Percentiles rank a stretch among this genome's conserved stretches.
These are phyloP conservation scores for Dactylis glomerata DNA, from an alignment of 176 grass and related monocot genomes.

Conservation along the genomic window DNA sequence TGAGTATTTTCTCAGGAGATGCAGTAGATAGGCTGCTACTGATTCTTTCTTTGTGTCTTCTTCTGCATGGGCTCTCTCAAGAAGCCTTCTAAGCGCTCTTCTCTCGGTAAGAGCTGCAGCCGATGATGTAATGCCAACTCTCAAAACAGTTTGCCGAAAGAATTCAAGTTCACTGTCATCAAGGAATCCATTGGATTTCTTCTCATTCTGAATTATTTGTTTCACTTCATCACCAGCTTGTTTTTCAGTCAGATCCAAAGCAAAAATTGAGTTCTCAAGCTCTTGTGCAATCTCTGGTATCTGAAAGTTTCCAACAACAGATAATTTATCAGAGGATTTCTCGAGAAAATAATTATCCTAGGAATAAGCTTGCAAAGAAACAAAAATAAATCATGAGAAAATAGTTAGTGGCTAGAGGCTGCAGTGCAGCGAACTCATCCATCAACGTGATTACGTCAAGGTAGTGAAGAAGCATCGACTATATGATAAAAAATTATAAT, in stretches of 20 bases:
- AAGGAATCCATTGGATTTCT: constrained; percentile 38
- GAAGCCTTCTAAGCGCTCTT: constrained; percentile 69
- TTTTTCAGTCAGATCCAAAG: constrained; percentile 64
- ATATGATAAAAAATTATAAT: constrained; percentile 11
- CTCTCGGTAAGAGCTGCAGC: constrained; percentile 68
- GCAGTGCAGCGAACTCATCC: background rate
- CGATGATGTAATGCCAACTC: constrained; percentile 53
- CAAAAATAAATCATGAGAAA: background rate
- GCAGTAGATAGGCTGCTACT: constrained; percentile 50
- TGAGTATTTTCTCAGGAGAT: constrained; percentile 71
- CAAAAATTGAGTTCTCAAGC: constrained; percentile 52
- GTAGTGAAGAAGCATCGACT: background rate
- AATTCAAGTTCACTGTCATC: constrained; percentile 58
- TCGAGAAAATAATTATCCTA: background rate
- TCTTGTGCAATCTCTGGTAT: constrained; percentile 49
- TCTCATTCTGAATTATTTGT: constrained; percentile 51
- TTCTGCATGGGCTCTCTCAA: constrained; percentile 50
- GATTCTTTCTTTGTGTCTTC: constrained; percentile 66
- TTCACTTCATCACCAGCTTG: constrained; percentile 54
- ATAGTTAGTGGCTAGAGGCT: background rate
- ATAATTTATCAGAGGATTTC: constrained; percentile 18
- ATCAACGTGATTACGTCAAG: background rate
- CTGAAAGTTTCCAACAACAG: constrained; percentile 32
- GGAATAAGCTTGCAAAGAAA: background rate
- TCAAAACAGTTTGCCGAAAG: constrained; percentile 49